Base-by-base conservation (phyloP, 129 eudicot genomes). In the Pulicaria dysenterica region DNA sequence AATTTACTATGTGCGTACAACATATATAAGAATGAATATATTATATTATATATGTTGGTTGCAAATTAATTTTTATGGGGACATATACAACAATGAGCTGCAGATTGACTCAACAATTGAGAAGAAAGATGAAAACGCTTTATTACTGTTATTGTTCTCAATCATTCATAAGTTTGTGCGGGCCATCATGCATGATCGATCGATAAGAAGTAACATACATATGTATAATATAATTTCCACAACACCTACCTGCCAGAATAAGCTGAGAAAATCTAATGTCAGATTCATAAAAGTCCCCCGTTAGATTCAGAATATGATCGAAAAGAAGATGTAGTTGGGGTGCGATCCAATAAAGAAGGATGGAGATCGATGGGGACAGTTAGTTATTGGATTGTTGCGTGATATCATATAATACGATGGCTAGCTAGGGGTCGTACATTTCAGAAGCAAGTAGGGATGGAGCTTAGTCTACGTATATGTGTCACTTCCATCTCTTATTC, bases 131-230 rank as follows among this genome's bases (percentile, higher is more conserved):
- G 37, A 2, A 6, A 16, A 54, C 59, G 59, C 37, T 37, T 54
- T 54, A 54, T 54, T 54, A 54, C 59, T 54, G 59, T 54, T 54
- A 54, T 37, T 54, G 38, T 54, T 54, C 37, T 54, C 59, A 51
- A 51, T n/a, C 13, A 16, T 24, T 1, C 31, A 24, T 24, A 2
- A 0, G 2, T 24, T 24, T 24, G 31, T 40, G 31, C 31, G 2
- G 37, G 38, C 17, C 37, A 54, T 37, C 59, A 5, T 53, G 31
- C 15, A 53, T 53, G 58, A 15, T 14, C 7, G 19, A 16, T 49
- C 19, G 59, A 54, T 54, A 8, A 54, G 19, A 11, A 16, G 59
- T 54, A 54, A 54, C 12, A 16, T 24, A 24, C 31, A 24, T 24
- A 24, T 24, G 31, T 24, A 24, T 2, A 24, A 37, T 54, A 12